Evolutionary conservation across 2,329 filamentous ascomycete species (phyloP).

Genomic region (Alternaria gansuensis): DNA sequence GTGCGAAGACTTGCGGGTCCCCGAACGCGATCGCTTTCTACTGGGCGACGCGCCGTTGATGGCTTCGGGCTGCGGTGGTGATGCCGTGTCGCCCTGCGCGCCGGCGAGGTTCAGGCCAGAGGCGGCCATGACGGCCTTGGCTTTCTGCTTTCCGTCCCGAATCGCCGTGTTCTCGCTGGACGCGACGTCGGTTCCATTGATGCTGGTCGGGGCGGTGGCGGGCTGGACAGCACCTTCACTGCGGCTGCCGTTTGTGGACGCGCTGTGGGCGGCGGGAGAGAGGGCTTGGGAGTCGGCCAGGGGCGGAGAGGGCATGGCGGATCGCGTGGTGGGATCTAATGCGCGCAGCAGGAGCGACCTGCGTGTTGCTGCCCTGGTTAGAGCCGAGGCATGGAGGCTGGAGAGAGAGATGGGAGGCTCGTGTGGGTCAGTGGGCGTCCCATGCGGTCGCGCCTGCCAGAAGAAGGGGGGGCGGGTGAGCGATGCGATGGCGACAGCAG

Average conservation of each 20-base stretch:
- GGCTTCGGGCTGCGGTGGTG: slow-evolving; percentile 47
- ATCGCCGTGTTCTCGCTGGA: slow-evolving; percentile 57
- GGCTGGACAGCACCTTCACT: slow-evolving; percentile 48
- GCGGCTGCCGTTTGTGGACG: slow-evolving; percentile 46
- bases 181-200: slow-evolving; percentile 40
- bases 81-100: slow-evolving; percentile 40
- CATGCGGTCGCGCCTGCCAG: slow-evolving; percentile 36
- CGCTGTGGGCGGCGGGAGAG: slow-evolving; percentile 41
- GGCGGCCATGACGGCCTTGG: slow-evolving; percentile 66
- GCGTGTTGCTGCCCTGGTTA: slow-evolving; percentile 43
- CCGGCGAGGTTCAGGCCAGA: slow-evolving; percentile 55
- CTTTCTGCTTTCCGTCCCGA: slow-evolving; percentile 67
- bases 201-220: slow-evolving; percentile 37
- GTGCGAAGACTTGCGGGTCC: slow-evolving; percentile 61
- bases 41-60: slow-evolving; percentile 61
- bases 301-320: slow-evolving; percentile 52
- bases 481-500: slow-evolving; percentile 23
- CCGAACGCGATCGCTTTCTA: slow-evolving; percentile 68
- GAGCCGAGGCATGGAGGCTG: slow-evolving; percentile 40
- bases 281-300: slow-evolving; percentile 36
- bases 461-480: slow-evolving; percentile 38
- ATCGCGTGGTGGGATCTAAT: slow-evolving; percentile 36
- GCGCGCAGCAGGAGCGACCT: slow-evolving; percentile 43
- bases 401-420: slow-evolving; percentile 24
- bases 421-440: slow-evolving; percentile 37